Base-by-base conservation (phyloP, 176 grass and related monocot species). In the Oryza meridionalis region DNA sequence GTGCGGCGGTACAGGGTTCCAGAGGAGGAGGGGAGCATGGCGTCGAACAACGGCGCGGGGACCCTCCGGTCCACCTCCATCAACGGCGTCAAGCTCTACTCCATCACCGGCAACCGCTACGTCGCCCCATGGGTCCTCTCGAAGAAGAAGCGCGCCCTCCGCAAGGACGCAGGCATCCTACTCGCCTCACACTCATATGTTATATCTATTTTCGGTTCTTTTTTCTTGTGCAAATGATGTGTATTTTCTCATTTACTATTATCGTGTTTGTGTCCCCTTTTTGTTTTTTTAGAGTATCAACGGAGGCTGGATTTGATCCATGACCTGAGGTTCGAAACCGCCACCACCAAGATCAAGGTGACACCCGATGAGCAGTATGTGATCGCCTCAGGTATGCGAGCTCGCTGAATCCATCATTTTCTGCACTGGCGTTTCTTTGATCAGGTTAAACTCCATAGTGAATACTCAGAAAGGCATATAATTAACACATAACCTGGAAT, bases 81-180 rank as follows among this genome's bases (percentile, higher is more conserved):
- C 86, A 94, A 97, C 70, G 90, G 90, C 25, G 86, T 94, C 80
- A 97, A 94, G 94, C 84, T 89, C 35, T 97, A 94, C 72, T 90
- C 89, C 35, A 50, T 97, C 69, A 86, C 83, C 38, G 82, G 91
- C 80, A 87, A 86, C 69, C 88, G 85, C 72, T 92, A 86, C 10
- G 81, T 83, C 40, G 77, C 92, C 33, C 81, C 79, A 31, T 90
- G 89, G 92, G 81, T 97, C 62, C 47, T 83, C 70, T 89, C 90
- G 13, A 97, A 97, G 90, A 94, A 85, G 82, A 94, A 84, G 58
- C 89, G 90, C 29, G 32, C 90, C 62, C 88, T 97, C 55, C 77
- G 90, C 71, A 94, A 97, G 87, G 85, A 97, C 76, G 65, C 84
- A 90, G 90, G 92, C 84, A 40, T n/a, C 67, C n/a, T 26, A 12